A percentile compares a stretch with the other conserved stretches of the same genome.
Evolutionary conservation across 345 rosid genomes (phyloP).

Genomic region (Gossypioides kirkii): DNA sequence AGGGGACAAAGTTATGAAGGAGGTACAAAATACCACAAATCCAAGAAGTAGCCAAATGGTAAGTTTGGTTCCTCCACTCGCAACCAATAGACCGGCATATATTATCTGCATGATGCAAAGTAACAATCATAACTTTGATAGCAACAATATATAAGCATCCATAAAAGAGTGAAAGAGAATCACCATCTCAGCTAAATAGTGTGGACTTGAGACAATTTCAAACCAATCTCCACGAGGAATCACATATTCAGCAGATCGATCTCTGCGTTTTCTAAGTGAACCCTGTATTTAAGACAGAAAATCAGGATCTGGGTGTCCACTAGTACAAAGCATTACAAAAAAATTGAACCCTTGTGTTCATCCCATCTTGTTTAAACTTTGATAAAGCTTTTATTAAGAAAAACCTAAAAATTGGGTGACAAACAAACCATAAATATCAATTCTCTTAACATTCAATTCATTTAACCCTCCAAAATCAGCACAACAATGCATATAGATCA

Average conservation of each 20-base stretch:
- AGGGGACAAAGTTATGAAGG: not conserved
- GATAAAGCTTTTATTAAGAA: not conserved
- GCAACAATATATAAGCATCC: not conserved
- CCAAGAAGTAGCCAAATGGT: conserved; percentile 16
- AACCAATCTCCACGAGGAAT: conserved; percentile 21
- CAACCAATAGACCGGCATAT: conserved; percentile 9
- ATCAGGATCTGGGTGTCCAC: not conserved
- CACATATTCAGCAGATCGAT: conserved; percentile 5
- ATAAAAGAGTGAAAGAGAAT: not conserved
- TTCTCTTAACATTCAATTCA: not conserved
- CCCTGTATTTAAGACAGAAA: conserved; percentile 4
- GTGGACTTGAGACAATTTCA: conserved; percentile 19
- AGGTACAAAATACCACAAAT: conserved; percentile 4
- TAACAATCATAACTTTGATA: not conserved
- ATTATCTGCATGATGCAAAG: conserved; percentile 1
- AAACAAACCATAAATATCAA: not conserved
- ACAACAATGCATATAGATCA: not conserved
- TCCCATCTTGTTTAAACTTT: not conserved
- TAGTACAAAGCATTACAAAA: not conserved
- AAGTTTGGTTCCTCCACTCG: conserved; percentile 14
- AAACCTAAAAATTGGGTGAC: not conserved
- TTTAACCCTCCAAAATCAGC: not conserved
- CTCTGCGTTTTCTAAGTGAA: conserved; percentile 4
- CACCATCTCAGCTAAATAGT: conserved; percentile 22
- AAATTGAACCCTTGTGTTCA: not conserved